phyloP scores from a whole-genome alignment of 768 basidiomycete genomes.

The Xerocomellus amylosporus region DNA sequence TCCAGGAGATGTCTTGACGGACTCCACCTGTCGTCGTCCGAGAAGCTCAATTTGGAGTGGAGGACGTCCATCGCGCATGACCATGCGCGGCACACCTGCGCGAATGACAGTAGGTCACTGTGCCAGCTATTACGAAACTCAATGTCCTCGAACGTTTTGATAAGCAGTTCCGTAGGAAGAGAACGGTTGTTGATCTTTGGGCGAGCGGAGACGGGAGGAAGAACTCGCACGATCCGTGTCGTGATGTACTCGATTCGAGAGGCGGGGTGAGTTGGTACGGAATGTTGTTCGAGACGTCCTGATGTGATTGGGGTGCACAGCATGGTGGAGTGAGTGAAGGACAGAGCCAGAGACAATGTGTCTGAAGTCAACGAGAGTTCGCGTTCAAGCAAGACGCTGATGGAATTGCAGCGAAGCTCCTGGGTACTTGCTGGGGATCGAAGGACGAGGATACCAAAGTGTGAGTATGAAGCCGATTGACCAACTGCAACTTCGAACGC shows the following conservation, averaged over 20 bases:
- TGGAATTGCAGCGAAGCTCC: constrained; percentile 4
- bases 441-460: constrained; percentile 14
- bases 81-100: constrained; percentile 25
- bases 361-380: constrained; percentile 16
- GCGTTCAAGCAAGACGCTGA: constrained; percentile 13
- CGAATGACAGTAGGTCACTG: constrained; percentile 23
- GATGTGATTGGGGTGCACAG: constrained; percentile 9
- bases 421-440: constrained; percentile 3
- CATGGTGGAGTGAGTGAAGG: constrained; percentile 25
- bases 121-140: constrained; percentile 21
- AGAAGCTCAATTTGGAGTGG: constrained; percentile 14
- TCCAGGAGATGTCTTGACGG: constrained; percentile 6
- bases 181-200: constrained; percentile 2
- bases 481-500: constrained; percentile 20
- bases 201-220: constrained; percentile 4
- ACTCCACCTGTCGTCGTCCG: constrained; percentile 3
- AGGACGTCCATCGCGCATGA: constrained; percentile 23
- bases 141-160: constrained; percentile 18
- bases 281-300: not conserved
- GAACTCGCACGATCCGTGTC: constrained; percentile 21
- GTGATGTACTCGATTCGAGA: constrained; percentile 18
- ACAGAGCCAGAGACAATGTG: constrained; percentile 16
- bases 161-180: constrained; percentile 22
- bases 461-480: constrained; percentile 1
- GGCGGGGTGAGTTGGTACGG: constrained; percentile 4